Base-by-base conservation (phyloP, 345 rosid genomes). In the Brassica rapa region DNA sequence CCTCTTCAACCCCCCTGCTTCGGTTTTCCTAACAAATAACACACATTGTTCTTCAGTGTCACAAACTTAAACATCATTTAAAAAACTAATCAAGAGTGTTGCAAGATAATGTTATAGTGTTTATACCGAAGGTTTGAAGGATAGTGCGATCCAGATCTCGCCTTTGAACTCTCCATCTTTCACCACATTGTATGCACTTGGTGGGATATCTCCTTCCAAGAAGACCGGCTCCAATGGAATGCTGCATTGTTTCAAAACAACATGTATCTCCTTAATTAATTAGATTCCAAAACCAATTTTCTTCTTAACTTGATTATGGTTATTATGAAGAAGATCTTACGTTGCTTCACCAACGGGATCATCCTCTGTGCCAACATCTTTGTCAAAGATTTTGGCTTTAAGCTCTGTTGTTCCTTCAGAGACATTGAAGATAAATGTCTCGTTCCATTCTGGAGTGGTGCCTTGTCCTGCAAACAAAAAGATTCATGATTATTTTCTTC, bases 371-470 rank as follows among this genome's bases (percentile, higher is more conserved):
- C 86, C 79, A 3, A 23, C 33, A 77, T 93, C 98, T 66, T 87
- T 90, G 87, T 93, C 98, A 80, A 88, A 76, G 73, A 93, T 79
- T 75, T 88, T 93, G 30, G 87, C 49, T 41, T 8, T 78, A 71
- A 91, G 81, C 63, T 89, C 90, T 35, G 82, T 30, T 11, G 82
- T 87, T 41, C 85, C 87, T 55, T 86, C 89, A 0, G 92, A 77
- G 12, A 93, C 63, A 4, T 81, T 84, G 69, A 93, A 93, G 33
- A 89, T 24, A 78, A 93, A 93, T 74, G 75, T 90, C 86, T 91
- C 96, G 2, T 93, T 91, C 98, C 97, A 93, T 63, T 85, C 90
- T 8, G 97, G 93, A 19, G 81, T 83, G 1, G 81, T 49, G 29
- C 97, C 97, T 79, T 83, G 62, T 24, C 92, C 95, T 88, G 85